Base-by-base conservation (phyloP, 805 yeast genomes). In the Tetrapisispora iriomotensis region DNA sequence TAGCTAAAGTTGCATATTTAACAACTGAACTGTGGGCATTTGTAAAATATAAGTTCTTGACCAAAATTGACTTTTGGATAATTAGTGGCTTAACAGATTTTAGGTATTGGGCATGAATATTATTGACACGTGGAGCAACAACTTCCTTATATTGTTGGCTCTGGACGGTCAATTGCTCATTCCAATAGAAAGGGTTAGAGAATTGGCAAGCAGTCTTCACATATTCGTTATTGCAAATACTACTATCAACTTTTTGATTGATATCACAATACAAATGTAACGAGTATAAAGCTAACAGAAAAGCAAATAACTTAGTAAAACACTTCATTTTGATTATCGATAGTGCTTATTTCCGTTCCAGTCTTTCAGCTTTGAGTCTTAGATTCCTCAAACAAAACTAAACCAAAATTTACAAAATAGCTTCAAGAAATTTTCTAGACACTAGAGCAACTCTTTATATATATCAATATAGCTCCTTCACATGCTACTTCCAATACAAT, bases 241-340 rank as follows among this genome's bases (percentile, higher is more conserved):
- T 33, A 3, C 28, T 33, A 10, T 23, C 24, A 12, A 24, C 36
- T 12, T 33, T 33, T 3, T 27, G 40, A 22, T 43, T 44, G 20
- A 40, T 35, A 22, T 45, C 35, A 37, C 58, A 51, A 20, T 41
- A 50, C 21, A 45, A 51, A 21, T 49, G 55, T 14, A 51, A 36
- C 8, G 47, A 43, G 12, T 46, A 38, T 15, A 46, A 18, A 7
- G 48, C 36, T 9, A 43, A 25, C 37, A 50, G 20, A n/a, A 38
- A 28, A 15, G 44, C 30, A 1, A 46, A 14, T 22, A 49, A 37
- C 24, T 44, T 50, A 18, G 44, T 32, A 21, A 42, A 40, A 6
- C 43, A 26, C 37, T 40, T 50, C 56, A 48, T 51, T 20, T 8
- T 29, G n/a, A 10, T 20, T n/a, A n/a, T 14, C 12, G 14, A 14